phyloP scores from a whole-genome alignment of 2,329 filamentous ascomycete species.

The Ceratocystis alfenasii region DNA sequence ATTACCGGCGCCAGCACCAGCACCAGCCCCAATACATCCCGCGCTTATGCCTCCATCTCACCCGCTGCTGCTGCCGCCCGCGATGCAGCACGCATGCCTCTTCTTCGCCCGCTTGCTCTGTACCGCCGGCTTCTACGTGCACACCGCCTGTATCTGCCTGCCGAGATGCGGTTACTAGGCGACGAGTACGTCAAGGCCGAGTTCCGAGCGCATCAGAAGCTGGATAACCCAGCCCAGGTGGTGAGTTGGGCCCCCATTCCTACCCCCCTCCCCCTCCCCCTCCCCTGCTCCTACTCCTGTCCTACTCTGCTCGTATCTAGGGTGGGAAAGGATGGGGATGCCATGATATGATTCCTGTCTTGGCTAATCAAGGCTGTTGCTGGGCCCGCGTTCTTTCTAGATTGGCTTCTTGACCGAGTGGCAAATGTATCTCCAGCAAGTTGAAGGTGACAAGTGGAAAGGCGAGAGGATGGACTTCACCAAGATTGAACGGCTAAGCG shows the following conservation, averaged over 20 bases:
- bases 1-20: neutral
- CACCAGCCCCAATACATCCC: neutral
- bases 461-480: constrained; percentile 35
- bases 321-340: no score
- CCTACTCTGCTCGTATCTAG: no score
- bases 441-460: constrained; percentile 78
- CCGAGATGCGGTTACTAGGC: constrained; percentile 67
- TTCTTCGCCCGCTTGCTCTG: constrained; percentile 76
- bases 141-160: constrained; percentile 65
- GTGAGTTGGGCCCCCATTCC: constrained; percentile 38
- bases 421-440: constrained; percentile 85
- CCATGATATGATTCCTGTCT: no score
- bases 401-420: constrained; percentile 94
- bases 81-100: constrained; percentile 42
- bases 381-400: constrained; percentile 35
- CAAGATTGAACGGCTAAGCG: constrained; percentile 34
- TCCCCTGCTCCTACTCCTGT: no score
- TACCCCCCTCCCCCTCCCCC: neutral
- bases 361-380: no score
- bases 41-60: constrained; percentile 7
- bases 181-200: constrained; percentile 91
- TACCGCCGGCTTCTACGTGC: constrained; percentile 79
- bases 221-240: constrained; percentile 87
- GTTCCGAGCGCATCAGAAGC: constrained; percentile 68
- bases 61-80: constrained; percentile 25